Evolutionary conservation across 441 rosid genomes (phyloP).

Genomic region (Erodium moschatum): DNA sequence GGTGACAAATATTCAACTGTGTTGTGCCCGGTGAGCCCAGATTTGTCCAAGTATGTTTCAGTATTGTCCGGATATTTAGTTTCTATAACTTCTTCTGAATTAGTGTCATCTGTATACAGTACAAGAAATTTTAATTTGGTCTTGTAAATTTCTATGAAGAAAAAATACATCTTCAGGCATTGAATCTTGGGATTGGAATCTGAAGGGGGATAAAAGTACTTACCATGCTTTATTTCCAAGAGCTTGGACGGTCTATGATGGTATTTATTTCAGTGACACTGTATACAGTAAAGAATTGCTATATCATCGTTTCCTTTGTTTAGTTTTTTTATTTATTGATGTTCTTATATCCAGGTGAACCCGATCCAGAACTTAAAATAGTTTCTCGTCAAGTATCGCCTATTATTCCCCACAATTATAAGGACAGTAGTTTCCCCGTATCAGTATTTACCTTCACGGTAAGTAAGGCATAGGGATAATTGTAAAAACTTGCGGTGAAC

Average conservation of each 20-base stretch:
- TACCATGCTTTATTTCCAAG: slow-evolving; percentile 36
- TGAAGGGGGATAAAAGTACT: slow-evolving; percentile 29
- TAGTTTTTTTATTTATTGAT: not conserved
- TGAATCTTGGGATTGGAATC: slow-evolving; percentile 35
- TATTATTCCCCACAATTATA: slow-evolving; percentile 33
- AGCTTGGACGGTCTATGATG: slow-evolving; percentile 34
- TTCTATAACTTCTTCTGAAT: not conserved
- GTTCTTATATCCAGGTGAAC: slow-evolving; percentile 26
- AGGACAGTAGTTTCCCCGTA: slow-evolving; percentile 34
- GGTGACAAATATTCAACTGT: slow-evolving; percentile 28
- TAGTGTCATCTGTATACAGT: not conserved
- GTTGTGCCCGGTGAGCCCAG: slow-evolving; percentile 24
- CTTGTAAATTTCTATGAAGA: slow-evolving; percentile 19
- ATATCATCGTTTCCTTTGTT: slow-evolving; percentile 4
- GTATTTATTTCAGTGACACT: slow-evolving; percentile 19
- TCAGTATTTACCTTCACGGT: slow-evolving; percentile 36
- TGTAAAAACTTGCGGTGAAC: no score
- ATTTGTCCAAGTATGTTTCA: slow-evolving; percentile 20
- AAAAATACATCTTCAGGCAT: slow-evolving; percentile 23
- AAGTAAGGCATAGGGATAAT: slow-evolving; percentile 3
- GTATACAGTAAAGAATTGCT: not conserved
- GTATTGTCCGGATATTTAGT: not conserved
- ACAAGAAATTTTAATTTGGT: slow-evolving; percentile 2
- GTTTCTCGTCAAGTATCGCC: slow-evolving; percentile 33
- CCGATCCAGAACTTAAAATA: slow-evolving; percentile 30